Evolutionary conservation across 148 eudicot genomes (phyloP).

Genomic region (Camellia lanceoleosa): DNA sequence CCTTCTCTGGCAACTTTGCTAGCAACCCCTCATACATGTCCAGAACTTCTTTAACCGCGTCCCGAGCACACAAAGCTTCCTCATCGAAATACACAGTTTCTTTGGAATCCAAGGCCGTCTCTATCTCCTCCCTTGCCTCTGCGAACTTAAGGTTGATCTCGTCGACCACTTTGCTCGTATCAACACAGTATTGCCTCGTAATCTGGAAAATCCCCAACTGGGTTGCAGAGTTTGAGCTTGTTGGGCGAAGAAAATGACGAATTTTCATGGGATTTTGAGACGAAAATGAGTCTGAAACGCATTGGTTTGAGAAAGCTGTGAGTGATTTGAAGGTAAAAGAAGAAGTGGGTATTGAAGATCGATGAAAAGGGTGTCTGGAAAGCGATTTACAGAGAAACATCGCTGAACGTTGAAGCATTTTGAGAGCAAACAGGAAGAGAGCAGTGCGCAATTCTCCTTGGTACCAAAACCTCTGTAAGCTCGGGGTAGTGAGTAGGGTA

Average conservation of each 20-base stretch:
- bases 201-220: constrained; percentile 15
- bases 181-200: constrained; percentile 39
- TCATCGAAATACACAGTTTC: constrained; percentile 92
- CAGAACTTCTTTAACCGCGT: constrained; percentile 68
- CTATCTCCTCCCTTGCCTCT: constrained; percentile 96
- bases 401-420: constrained; percentile 46
- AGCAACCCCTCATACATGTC: constrained; percentile 66
- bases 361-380: constrained; percentile 30
- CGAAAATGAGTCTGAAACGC: not conserved
- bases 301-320: constrained; percentile 19
- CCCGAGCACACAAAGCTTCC: constrained; percentile 87
- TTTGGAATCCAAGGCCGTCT: constrained; percentile 85
- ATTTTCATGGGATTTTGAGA: constrained; percentile 22
- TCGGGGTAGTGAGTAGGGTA: too few species aligned
- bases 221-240: constrained; percentile 15
- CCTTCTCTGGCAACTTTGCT: constrained; percentile 48
- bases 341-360: constrained; percentile 39
- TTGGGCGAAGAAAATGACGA: constrained; percentile 28
- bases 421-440: not conserved
- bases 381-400: constrained; percentile 35
- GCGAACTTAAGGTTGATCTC: constrained; percentile 81
- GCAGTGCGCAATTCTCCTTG: not conserved
- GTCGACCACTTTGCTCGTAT: constrained; percentile 64
- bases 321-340: constrained; percentile 21
- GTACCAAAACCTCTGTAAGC: too few species aligned